phyloP scores from a whole-genome alignment of 2,329 filamentous ascomycete species.

The Colletotrichum incanum region DNA sequence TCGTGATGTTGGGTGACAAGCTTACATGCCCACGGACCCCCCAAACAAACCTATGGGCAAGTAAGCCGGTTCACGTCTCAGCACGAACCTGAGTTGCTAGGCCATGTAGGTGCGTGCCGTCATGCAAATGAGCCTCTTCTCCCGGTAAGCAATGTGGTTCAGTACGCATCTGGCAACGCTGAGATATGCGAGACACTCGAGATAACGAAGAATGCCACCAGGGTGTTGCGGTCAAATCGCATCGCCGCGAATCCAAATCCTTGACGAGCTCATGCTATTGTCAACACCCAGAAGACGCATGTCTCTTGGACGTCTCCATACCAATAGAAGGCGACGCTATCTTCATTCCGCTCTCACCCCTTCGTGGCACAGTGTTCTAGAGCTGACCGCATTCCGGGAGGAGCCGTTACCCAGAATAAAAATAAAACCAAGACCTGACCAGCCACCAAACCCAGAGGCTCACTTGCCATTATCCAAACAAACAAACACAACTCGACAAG shows the following conservation, averaged over 20 bases:
- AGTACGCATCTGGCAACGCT: neutral
- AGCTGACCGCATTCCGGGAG: neutral
- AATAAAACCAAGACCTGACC: too few relatives aligned
- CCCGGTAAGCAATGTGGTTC: neutral
- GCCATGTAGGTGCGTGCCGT: neutral
- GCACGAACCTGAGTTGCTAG: neutral
- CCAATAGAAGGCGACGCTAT: neutral
- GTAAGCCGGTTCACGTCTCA: neutral
- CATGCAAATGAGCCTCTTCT: neutral
- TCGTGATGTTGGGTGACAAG: neutral
- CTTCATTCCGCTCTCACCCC: neutral
- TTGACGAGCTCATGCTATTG: neutral
- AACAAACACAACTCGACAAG: too few relatives aligned
- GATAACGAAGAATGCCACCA: neutral
- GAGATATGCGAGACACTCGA: neutral
- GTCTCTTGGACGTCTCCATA: neutral
- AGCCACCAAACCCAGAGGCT: too few relatives aligned
- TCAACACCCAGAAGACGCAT: neutral
- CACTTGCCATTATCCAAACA: too few relatives aligned
- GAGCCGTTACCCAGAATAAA: neutral
- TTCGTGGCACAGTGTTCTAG: neutral
- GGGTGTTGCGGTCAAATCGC: neutral
- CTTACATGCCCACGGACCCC: neutral
- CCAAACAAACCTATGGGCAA: neutral
- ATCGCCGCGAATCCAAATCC: neutral